Evolutionary conservation across 108 stramenopile species (phyloP), one percentile per base, ranked within the genome.

Genomic region (Nitzschia sp.): DNA sequence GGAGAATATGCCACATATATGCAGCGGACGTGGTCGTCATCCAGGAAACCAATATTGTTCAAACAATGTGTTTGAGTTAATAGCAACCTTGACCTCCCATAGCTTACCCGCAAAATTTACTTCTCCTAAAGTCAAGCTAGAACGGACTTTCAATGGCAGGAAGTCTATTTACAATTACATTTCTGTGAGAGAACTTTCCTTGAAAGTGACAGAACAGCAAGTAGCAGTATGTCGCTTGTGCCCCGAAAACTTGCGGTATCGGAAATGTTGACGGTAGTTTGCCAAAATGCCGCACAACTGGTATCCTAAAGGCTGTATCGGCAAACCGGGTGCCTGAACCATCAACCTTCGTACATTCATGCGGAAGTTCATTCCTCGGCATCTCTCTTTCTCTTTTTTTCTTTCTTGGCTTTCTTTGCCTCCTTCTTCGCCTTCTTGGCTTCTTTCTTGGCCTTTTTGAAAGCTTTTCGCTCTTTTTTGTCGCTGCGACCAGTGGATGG

Each of bases 71-170:
- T 8, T 46, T 38, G 8, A 12, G n/a, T 44, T 43, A 6, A 48
- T 5, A 3, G 2, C 2, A 48, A 15, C 46, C 1, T 5, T 48
- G 46, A 6, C 46, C 29, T 34, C 5, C 29, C 29, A 34, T 34
- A 34, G 5, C 29, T 34, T 34, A 3, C 5, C 29, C 29, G 29
- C 29, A 34, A 34, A 5, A 34, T 1, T 5, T 1, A 34, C 29
- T 34, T 34, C 29, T 34, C 29, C 5, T 34, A 1, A 1, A 5
- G 29, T 34, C 5, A 86, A 34, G 88, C 48, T 24, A 91, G 44
- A 39, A 91, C n/a, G 84, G 5, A 86, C 90, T 56, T 86, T 83
- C 42, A 91, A 91, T 10, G 90, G 90, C 29, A 76, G 63, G 46
- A 88, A 83, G 57, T 91, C 90, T 17, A 34, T 34, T 34, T 34